Base-by-base conservation (phyloP, 768 basidiomycete genomes). In the Boletus rubropictus region DNA sequence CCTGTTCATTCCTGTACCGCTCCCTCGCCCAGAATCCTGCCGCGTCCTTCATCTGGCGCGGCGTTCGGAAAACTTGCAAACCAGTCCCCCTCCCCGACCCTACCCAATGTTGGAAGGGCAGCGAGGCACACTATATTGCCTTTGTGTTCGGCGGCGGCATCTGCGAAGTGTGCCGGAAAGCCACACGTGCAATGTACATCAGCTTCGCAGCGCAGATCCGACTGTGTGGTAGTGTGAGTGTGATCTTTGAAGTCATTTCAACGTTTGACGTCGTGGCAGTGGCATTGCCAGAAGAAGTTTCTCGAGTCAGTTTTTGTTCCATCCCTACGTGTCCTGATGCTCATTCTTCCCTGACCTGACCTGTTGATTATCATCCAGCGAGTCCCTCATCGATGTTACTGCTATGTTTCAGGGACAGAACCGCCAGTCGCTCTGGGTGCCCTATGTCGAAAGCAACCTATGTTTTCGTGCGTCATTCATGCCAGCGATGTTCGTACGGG, bases 81-180 rank as follows among this genome's bases (percentile, higher is more conserved):
- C 69, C 69, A 0, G 15, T 7, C 1, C 56, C 69, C 6, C 62
- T 79, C 9, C 79, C 76, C 1, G 69, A 72, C 5, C 77, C 74
- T 3, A 65, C 46, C 15, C 67, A 56, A 12, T 66, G 56, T 0
- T 77, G 77, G 58, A 42, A 35, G 11, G 46, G 35, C 5, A 75
- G 70, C 5, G 86, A 88, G 55, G 57, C 78, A 0, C 68, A 76
- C 0, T 84, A 80, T 59, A 81, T 80, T n/a, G 77, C 82, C 0
- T 77, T 85, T 45, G 50, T 86, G 20, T 87, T 83, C 48, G 78
- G 79, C 53, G 61, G 62, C 0, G 82, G 82, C 0, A 15, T 50
- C 2, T 88, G 86, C 53, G 75, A 76, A 59, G 80, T 84, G 47
- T 82, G 84, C 55, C 40, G 48, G 12, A 62, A 63, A 41, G 14